These are phyloP conservation scores for Magnaporthiopsis incrustans DNA, from an alignment of 2,329 filamentous ascomycete genomes.

Conservation along the genomic window DNA sequence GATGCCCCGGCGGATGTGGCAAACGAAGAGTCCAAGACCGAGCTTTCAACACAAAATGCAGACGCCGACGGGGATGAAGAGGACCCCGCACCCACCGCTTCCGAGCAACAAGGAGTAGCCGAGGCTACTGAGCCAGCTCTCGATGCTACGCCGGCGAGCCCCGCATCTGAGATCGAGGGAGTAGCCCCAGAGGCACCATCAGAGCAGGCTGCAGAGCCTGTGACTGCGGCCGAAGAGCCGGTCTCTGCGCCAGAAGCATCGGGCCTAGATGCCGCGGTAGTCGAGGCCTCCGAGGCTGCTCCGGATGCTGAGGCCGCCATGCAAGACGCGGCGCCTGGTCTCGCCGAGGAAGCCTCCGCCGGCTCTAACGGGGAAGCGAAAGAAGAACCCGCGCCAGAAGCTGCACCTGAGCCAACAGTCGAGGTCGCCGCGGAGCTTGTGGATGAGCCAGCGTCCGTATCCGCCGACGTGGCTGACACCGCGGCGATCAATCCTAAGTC, in stretches of 20 bases:
- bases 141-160: neutral
- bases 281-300: neutral
- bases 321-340: neutral
- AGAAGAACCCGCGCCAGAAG: neutral
- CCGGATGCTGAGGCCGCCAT: neutral
- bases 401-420: constrained; percentile 1
- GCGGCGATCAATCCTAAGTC: neutral
- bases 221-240: neutral
- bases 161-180: neutral
- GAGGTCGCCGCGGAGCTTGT: constrained; percentile 3
- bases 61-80: neutral
- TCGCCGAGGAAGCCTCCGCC: constrained; percentile 1
- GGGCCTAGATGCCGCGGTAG: neutral
- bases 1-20: constrained; percentile 33
- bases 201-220: neutral
- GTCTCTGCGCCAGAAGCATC: neutral
- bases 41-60: neutral
- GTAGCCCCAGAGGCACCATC: neutral
- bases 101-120: neutral
- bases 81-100: too few relatives aligned
- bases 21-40: constrained; percentile 15
- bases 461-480: constrained; percentile 9
- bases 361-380: too few relatives aligned
- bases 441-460: constrained; percentile 10
- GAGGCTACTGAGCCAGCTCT: neutral